A percentile compares a stretch with the other conserved stretches of the same genome.
Evolutionary conservation across 2,329 filamentous ascomycete species (phyloP).

Genomic region (Diaporthe eres): DNA sequence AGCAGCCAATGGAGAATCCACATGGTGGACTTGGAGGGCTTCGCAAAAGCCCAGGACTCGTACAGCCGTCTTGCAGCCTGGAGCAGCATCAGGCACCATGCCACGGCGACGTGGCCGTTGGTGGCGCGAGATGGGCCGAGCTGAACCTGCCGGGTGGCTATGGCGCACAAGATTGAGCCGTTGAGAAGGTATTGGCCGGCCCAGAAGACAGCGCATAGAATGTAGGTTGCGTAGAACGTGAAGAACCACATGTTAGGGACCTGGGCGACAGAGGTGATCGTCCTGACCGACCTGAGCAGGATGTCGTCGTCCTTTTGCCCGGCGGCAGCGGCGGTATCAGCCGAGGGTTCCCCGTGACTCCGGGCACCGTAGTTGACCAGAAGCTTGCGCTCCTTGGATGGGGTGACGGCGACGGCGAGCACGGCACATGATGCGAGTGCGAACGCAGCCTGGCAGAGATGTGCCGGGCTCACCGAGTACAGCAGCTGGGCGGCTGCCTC

Average conservation of each 20-base stretch:
- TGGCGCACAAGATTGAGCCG: constrained; percentile 55
- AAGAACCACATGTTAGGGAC: constrained; percentile 92
- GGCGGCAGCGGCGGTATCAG: constrained; percentile 6
- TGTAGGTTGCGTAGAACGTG: constrained; percentile 86
- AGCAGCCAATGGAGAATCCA: constrained; percentile 87
- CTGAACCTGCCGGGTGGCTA: constrained; percentile 52
- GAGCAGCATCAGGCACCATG: constrained; percentile 80
- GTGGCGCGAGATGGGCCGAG: constrained; percentile 56
- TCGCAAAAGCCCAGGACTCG: constrained; percentile 78
- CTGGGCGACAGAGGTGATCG: constrained; percentile 60
- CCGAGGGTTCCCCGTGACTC: constrained; percentile 34
- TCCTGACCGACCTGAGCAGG: constrained; percentile 50
- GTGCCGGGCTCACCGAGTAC: constrained; percentile 45
- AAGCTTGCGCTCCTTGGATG: constrained; percentile 58
- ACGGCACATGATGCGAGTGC: constrained; percentile 57
- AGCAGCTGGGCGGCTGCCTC: constrained; percentile 9
- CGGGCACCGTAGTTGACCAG: constrained; percentile 68
- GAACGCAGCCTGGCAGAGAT: constrained; percentile 63
- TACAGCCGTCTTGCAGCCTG: constrained; percentile 83
- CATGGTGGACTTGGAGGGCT: constrained; percentile 82
- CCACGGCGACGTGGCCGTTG: constrained; percentile 74
- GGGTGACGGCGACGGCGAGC: constrained; percentile 59
- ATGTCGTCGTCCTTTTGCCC: constrained; percentile 3
- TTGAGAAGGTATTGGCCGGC: constrained; percentile 70
- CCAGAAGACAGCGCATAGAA: constrained; percentile 82